phyloP scores from a whole-genome alignment of 768 basidiomycete species.

The Pleurotus ostreatus region DNA sequence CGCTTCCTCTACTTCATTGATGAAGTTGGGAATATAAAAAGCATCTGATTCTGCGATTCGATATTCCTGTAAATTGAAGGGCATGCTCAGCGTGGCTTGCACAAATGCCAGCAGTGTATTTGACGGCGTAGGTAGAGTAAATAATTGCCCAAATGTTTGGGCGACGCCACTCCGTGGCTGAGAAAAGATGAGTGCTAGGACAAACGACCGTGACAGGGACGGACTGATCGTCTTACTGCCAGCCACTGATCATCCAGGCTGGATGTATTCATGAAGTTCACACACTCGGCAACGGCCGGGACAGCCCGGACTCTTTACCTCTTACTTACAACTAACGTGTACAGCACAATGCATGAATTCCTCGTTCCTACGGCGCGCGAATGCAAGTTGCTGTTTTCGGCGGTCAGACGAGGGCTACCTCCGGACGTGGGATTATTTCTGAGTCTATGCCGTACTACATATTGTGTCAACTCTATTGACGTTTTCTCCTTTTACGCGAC shows the following conservation, averaged over 20 bases:
- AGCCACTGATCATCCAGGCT: neutral
- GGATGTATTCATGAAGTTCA: neutral
- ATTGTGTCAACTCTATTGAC: neutral
- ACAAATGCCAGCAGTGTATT: no score
- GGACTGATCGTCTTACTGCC: no score
- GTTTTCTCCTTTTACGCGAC: neutral
- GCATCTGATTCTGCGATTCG: constrained; percentile 1
- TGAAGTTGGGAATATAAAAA: constrained; percentile 12
- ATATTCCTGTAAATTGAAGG: constrained; percentile 1
- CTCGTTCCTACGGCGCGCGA: neutral
- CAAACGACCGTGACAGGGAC: no score
- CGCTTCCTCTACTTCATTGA: constrained; percentile 58
- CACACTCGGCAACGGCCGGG: constrained; percentile 3
- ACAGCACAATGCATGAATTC: neutral
- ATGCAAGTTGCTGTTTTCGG: neutral
- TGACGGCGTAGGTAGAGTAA: no score
- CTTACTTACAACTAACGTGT: neutral
- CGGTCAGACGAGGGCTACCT: neutral
- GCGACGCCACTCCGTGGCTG: no score
- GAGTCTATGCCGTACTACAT: neutral
- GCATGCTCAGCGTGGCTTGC: no score
- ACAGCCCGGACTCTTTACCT: neutral
- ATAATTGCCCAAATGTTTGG: no score
- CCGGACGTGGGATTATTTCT: neutral
- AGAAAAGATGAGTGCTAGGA: no score